A percentile compares a stretch with the other conserved stretches of the same genome.
Evolutionary conservation across 31 red algal species (phyloP).

Genomic region (Odonthalia washingtoniensis): DNA sequence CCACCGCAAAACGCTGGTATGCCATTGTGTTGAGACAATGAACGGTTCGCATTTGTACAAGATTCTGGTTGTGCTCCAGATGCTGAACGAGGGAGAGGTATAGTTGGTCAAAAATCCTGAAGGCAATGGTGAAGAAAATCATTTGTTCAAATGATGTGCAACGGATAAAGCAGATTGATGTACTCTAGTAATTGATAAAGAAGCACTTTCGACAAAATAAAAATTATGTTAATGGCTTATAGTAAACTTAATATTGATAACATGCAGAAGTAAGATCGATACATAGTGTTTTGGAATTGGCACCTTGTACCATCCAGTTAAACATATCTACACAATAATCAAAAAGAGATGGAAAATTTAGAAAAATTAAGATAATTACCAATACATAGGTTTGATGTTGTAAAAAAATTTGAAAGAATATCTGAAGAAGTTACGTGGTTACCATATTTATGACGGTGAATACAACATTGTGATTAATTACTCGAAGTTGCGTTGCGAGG

Average conservation of each 20-base stretch:
- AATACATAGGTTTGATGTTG: conserved; percentile 50
- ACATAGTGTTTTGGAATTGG: conserved; percentile 40
- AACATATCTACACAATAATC: conserved; percentile 64
- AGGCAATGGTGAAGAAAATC: too few species aligned
- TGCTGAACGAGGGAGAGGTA: too few species aligned
- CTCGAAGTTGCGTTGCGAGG: too few species aligned
- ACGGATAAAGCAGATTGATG: conserved; percentile 64
- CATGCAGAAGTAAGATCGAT: conserved; percentile 69
- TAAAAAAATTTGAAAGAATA: conserved; percentile 68
- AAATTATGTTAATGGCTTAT: conserved; percentile 67
- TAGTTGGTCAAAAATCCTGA: too few species aligned
- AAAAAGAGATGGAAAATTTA: conserved; percentile 69
- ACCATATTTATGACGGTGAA: conserved; percentile 57
- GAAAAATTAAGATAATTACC: conserved; percentile 67
- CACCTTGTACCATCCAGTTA: conserved; percentile 57
- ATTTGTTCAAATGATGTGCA: conserved; percentile 61
- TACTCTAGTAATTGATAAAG: conserved; percentile 60
- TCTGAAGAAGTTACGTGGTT: conserved; percentile 41
- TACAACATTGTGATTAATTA: too few species aligned
- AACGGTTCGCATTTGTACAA: too few species aligned
- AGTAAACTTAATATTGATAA: conserved; percentile 57
- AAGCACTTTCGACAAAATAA: conserved; percentile 71
- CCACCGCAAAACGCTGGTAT: too few species aligned
- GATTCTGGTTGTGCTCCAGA: too few species aligned
- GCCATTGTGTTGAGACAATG: too few species aligned